These are phyloP conservation scores for Anisogramma anomala DNA, from an alignment of 2,329 filamentous ascomycete genomes.

Conservation along the genomic window DNA sequence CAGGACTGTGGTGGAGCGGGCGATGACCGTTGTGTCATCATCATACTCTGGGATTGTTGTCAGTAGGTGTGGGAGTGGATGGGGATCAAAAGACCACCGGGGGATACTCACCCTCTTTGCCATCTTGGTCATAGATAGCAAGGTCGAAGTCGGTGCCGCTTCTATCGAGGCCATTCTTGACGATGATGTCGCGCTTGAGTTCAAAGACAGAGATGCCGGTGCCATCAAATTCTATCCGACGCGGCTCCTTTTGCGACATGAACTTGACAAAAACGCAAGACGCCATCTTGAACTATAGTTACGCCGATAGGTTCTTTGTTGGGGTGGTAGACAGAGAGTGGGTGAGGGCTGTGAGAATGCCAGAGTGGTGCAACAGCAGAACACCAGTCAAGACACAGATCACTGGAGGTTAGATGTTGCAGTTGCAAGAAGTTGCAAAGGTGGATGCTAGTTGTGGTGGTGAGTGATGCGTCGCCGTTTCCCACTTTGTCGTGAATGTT, in stretches of 20 bases:
- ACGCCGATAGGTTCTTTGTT: constrained; percentile 4
- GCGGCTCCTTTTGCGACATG: constrained; percentile 95
- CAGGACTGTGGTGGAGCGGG: constrained; percentile 86
- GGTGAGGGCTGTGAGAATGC: not conserved
- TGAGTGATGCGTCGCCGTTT: constrained; percentile 1
- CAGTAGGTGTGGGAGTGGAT: constrained; percentile 1
- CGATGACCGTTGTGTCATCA: constrained; percentile 95
- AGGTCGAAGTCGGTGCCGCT: constrained; percentile 86
- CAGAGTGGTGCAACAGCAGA: too few relatives aligned
- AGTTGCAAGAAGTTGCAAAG: constrained; percentile 10
- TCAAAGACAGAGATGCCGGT: constrained; percentile 98
- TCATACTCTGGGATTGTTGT: constrained; percentile 61
- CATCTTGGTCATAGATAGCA: constrained; percentile 85
- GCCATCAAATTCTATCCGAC: constrained; percentile 90
- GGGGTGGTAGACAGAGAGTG: not conserved
- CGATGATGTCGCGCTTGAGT: constrained; percentile 96
- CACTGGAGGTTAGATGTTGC: constrained; percentile 12
- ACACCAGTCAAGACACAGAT: constrained; percentile 3
- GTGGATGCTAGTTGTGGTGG: not conserved
- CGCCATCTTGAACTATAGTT: constrained; percentile 52
- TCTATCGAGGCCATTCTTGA: constrained; percentile 83
- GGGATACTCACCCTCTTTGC: constrained; percentile 64
- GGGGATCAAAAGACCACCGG: not conserved
- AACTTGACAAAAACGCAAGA: constrained; percentile 99
- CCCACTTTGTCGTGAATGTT: constrained; percentile 2